Percentiles rank a stretch among this genome's conserved stretches.
Evolutionary conservation across 768 basidiomycete genomes (phyloP).

Genomic region (Rhizopogon roseolus): DNA sequence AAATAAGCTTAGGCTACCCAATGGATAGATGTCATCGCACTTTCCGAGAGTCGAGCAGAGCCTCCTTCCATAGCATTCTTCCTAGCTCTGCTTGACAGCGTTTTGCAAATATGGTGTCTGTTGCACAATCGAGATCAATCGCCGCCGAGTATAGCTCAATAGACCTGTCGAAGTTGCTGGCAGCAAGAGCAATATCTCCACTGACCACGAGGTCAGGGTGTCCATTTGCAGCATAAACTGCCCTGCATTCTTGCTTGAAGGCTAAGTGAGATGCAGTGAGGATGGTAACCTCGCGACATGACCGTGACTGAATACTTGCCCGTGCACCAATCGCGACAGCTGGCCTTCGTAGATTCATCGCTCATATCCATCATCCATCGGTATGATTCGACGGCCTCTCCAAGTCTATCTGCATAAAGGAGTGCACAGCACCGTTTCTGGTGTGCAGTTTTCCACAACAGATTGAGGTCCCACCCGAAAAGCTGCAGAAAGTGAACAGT

Average conservation of each 20-base stretch:
- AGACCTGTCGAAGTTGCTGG: background rate
- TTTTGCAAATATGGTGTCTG: background rate
- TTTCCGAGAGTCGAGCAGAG: background rate
- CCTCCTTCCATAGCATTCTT: background rate
- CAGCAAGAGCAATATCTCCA: background rate
- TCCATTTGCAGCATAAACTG: background rate
- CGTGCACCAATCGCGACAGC: background rate
- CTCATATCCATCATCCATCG: background rate
- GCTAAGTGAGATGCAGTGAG: background rate
- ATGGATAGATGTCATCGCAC: background rate
- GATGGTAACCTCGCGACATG: background rate
- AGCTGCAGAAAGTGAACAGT: background rate
- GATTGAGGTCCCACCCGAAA: background rate
- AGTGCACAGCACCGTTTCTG: background rate
- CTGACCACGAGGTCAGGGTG: background rate
- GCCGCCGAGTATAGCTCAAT: background rate
- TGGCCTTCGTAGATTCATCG: background rate
- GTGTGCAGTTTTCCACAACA: background rate
- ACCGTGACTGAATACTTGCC: background rate
- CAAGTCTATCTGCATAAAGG: background rate
- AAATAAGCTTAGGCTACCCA: background rate
- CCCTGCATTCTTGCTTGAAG: background rate
- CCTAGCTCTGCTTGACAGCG: background rate
- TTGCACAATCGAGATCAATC: background rate
- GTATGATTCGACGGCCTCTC: background rate